Evolutionary conservation across 176 grass and related monocot genomes (phyloP), one percentile per base, ranked within the genome.

Genomic region (Paspalum notatum): DNA sequence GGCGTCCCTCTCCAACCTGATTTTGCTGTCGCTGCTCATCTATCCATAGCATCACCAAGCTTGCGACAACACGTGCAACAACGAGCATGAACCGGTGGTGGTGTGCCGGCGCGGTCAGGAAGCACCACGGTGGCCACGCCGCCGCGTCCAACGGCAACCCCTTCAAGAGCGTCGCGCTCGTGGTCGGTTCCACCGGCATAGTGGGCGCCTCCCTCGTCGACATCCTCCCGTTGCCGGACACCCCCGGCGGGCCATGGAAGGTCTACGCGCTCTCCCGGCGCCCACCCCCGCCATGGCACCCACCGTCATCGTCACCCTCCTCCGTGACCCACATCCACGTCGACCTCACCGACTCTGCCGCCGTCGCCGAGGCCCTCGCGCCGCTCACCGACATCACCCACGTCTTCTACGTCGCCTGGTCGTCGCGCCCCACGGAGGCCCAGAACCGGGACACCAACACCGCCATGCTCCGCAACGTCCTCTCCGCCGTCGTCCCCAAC

Each of bases 401-500:
- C 55, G 9, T 61, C 24, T 61, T 61, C 24, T 61, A 27, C 10
- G 58, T 22, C 11, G 24, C 58, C 4, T 14, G 4, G 58, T 27
- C 58, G 11, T 1, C 58, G 24, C 58, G 12, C 24, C 0, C 12
- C 5, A 61, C 12, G 0, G 24, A 61, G 58, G 58, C 58, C 1
- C 10, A 14, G 58, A 61, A 61, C 58, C 22, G 12, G 11, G 12
- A 14, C 5, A 24, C 24, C 24, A 61, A 61, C 24, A 2, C 58
- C 24, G 58, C 24, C 58, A 61, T 61, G 58, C 58, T 61, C 77
- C 84, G 84, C 60, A 89, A 85, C 84, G 87, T 89, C 53, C 91
- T 93, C 77, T 69, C 72, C 44, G 81, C 64, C 38, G 80, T 89
- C 81, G 25, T 93, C 71, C 84, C 84, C 44, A 80, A 53, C 71